Conservation (phyloP, 2,329 filamentous ascomycete species). For the Rutstroemia sp. region DNA sequence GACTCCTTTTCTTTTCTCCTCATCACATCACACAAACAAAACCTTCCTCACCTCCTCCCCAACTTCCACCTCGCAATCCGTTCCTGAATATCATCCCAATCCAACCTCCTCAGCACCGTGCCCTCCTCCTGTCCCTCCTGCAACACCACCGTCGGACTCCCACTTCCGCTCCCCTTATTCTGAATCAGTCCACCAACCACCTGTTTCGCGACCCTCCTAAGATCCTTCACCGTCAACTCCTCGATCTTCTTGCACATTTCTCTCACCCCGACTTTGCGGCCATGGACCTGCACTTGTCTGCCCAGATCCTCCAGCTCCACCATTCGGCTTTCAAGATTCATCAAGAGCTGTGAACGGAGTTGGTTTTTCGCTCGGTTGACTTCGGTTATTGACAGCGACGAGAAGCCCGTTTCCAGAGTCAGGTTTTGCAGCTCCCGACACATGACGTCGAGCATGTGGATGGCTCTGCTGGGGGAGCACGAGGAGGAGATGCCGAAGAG, state of each 20-base stretch:
- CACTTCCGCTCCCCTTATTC: slow-evolving; percentile 72
- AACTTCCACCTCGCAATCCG: slow-evolving; percentile 78
- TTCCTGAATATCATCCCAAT: slow-evolving; percentile 86
- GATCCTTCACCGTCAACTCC: slow-evolving; percentile 67
- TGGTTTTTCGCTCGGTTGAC: slow-evolving; percentile 96
- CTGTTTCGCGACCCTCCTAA: slow-evolving; percentile 70
- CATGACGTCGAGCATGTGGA: slow-evolving; percentile 88
- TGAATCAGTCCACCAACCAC: slow-evolving; percentile 71
- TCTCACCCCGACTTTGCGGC: slow-evolving; percentile 78
- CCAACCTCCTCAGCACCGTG: slow-evolving; percentile 55
- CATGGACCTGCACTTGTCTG: slow-evolving; percentile 93
- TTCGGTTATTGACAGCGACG: slow-evolving; percentile 64
- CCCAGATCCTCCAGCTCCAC: slow-evolving; percentile 95
- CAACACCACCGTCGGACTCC: slow-evolving; percentile 86
- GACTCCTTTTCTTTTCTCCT: background rate
- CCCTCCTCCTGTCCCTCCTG: slow-evolving; percentile 76
- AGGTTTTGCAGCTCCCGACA: slow-evolving; percentile 80
- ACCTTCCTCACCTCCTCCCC: slow-evolving; percentile 46
- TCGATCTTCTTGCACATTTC: slow-evolving; percentile 93
- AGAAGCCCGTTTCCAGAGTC: slow-evolving; percentile 67
- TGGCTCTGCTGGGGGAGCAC: slow-evolving; percentile 71
- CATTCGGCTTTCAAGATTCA: slow-evolving; percentile 97
- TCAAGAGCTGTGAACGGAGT: slow-evolving; percentile 78
- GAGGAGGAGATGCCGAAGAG: slow-evolving; percentile 89
- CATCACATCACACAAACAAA: background rate